Percentiles rank a stretch among this genome's conserved stretches.
These are phyloP conservation scores for Porcisia deanei DNA, from an alignment of 208 protist species.

Conservation along the genomic window DNA sequence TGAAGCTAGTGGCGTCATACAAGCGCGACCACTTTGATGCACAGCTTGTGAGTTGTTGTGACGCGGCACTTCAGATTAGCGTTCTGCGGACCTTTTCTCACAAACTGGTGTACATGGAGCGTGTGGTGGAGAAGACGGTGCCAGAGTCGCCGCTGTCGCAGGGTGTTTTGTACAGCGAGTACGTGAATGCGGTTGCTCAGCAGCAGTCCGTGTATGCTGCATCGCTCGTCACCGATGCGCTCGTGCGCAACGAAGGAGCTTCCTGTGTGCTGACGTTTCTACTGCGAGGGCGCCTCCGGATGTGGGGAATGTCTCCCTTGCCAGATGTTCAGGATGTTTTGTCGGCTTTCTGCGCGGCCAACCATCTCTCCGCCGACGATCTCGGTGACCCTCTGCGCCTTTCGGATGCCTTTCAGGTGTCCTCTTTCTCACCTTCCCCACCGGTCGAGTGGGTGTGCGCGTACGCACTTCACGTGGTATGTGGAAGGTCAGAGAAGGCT, in stretches of 20 bases:
- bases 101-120: conserved; percentile 42
- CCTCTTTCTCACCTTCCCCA: conserved; percentile 4
- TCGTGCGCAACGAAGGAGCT: conserved; percentile 13
- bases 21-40: conserved; percentile 29
- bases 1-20: conserved; percentile 36
- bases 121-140: conserved; percentile 52
- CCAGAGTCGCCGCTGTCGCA: conserved; percentile 36
- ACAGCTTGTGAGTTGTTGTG: conserved; percentile 40
- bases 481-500: not conserved
- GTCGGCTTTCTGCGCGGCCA: conserved; percentile 3
- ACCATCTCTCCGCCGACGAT: conserved; percentile 28
- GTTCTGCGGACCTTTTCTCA: conserved; percentile 54
- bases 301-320: conserved; percentile 7
- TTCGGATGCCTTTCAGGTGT: conserved; percentile 1
- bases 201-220: conserved; percentile 38
- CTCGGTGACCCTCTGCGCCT: conserved; percentile 25
- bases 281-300: conserved; percentile 18
- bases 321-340: not conserved
- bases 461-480: conserved; percentile 8
- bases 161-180: conserved; percentile 48
- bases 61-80: conserved; percentile 50
- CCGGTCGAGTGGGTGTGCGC: conserved; percentile 32
- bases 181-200: conserved; percentile 35
- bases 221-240: conserved; percentile 19
- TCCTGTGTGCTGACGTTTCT: conserved; percentile 39